Base-by-base conservation (phyloP, 1,284 basidiomycete genomes). In the Neolentinus lepideus region DNA sequence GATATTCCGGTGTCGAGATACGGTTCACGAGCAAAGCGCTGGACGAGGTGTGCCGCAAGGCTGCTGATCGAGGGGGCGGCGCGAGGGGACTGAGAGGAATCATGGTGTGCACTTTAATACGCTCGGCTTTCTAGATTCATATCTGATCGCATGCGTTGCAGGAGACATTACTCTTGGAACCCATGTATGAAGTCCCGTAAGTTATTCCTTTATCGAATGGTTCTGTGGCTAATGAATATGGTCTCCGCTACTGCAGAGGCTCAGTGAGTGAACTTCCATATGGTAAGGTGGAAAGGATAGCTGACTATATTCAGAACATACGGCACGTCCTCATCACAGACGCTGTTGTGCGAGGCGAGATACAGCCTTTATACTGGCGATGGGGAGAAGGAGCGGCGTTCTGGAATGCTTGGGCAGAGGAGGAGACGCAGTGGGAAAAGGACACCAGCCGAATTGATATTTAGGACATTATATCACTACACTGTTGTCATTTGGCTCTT, bases 151-250 rank as follows among this genome's bases (percentile, higher is more conserved):
- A 29, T 57, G 55, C 47, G 58, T 36, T 24, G 21, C 60, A 93
- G 85, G 93, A 95, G 70, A 69, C 78, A 6, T 67, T 95, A 2
- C 71, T 94, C 43, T 69, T 93, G 53, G 92, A 96, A 56, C 78
- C 91, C 0, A 95, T 96, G 92, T 95, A 91, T 67, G 92, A 95
- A 73, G 87, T 81, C 64, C 92, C 83, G 92, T 94, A 69, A 83
- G 92, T 85, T n/a, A 4, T 36, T 38, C 46, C 22, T 47, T 25
- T 6, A 46, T 27, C 47, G 26, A 54, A 29, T 56, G 26, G 4
- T 14, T 53, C 31, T 53, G 38, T 16, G 46, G 50, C 21, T 57
- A 57, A 47, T 19, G 38, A 11, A 4, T 21, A 16, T 43, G 16
- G 3, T 35, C 16, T n/a, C 16, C 38, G 12, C 6, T n/a, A 9